Evolutionary conservation across 1,139 yeast genomes (phyloP), one percentile per base, ranked within the genome.

Genomic region (Pichia sp.): DNA sequence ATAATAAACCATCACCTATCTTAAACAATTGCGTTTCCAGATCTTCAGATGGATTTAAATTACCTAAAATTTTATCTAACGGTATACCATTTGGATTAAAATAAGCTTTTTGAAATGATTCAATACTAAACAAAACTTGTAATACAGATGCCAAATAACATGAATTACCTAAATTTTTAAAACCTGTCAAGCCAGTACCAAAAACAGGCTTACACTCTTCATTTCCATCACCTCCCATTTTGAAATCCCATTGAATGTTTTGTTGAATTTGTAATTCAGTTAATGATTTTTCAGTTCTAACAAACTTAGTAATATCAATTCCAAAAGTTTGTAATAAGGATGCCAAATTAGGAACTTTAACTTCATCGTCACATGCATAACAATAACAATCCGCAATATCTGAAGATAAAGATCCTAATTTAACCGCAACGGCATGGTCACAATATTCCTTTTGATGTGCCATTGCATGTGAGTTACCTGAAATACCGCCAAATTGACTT

Each of bases 261-360:
- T 89, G 96, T 57, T 89, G 96, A 42, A 91, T 74, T 62, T 93
- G 95, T 48, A 91, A 64, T 59, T 91, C 98, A 3, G 89, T 77
- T 55, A 93, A 68, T 26, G 82, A 80, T 63, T 88, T 89, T 59
- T 91, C 99, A 0, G 94, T 85, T 50, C 79, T 81, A 19, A 64
- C 64, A 8, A 71, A 63, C 2, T 59, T 63, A 1, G 74, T 66
- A 36, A 87, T 64, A 57, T 86, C 82, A 46, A 91, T 84, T 1
- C 87, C 89, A 66, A 74, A 86, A 3, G 72, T 72, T 6, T 61
- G 57, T 43, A 91, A 66, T 25, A 71, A 72, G 5, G 57, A 56
- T 0, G 66, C 63, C 40, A 87, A 63, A 7, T 70, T 65, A 0
- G 88, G 86, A 23, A 89, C 91, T 48, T 76, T 77, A 11, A 87